Base-by-base conservation (phyloP, 805 yeast species). In the Sugiyamaella mastotermitis region DNA sequence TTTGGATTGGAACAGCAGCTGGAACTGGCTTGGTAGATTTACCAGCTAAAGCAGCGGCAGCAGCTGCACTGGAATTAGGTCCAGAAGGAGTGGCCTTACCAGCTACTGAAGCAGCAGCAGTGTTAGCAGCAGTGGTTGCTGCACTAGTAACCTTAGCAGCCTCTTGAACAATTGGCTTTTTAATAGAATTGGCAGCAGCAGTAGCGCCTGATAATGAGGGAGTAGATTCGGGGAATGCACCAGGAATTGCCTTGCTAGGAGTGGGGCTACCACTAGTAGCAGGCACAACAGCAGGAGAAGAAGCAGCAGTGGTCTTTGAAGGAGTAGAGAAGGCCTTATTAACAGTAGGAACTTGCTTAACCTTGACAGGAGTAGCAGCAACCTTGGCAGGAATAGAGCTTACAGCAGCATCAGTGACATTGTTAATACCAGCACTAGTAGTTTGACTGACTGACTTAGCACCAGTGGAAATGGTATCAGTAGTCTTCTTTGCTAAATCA, bases 201-300 rank as follows among this genome's bases (percentile, higher is more conserved):
- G n/a, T n/a, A n/a, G n/a, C n/a, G n/a, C n/a, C n/a, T 5, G 30
- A 27, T 27, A 17, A 17, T 6, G 30, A 13, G 9, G 30, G 30
- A 7, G 30, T 7, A 27, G 14, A 17, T 6, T 66, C 66, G n/a
- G 62, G 59, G 45, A 65, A 60, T 7, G 65, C 62, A 14, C 64
- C 68, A 20, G 58, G 68, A 38, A 27, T 27, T 27, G 30, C 8
- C 9, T 27, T 27, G 5, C 17, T 27, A 27, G 30, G 9, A 27
- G 30, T 27, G 30, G 30, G 9, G 18, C 9, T 27, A 27, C 9
- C 30, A 27, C 15, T 5, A 7, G 30, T 6, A 6, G 17, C 30
- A 13, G 30, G 30, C 14, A 11, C 17, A 27, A 17, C 17, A 27
- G 30, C 30, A 11, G 30, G 30, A 13, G 30, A 17, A 11, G 15